These are phyloP conservation scores for Teratosphaeria gauchensis DNA, from an alignment of 2,329 filamentous ascomycete genomes.

Conservation along the genomic window DNA sequence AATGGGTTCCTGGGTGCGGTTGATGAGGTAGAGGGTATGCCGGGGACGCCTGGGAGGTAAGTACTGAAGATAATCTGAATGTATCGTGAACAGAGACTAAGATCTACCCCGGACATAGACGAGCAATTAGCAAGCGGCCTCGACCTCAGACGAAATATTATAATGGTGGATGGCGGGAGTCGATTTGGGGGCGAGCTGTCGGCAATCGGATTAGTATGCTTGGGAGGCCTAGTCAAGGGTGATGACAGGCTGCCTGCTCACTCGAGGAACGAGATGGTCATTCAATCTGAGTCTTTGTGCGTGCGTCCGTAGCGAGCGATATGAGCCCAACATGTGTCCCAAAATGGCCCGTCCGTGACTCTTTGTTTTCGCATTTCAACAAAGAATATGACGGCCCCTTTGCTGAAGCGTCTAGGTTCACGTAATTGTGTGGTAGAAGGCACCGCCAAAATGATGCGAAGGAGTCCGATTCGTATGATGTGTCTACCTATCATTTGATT, in stretches of 20 bases:
- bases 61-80: background rate
- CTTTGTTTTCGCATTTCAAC: background rate
- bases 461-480: background rate
- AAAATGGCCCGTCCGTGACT: no score
- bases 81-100: no score
- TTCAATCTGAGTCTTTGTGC: background rate
- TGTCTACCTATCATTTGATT: background rate
- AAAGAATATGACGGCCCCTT: background rate
- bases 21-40: background rate
- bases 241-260: background rate
- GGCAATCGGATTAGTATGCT: background rate
- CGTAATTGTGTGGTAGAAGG: background rate
- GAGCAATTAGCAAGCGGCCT: background rate
- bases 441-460: background rate
- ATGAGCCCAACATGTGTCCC: background rate
- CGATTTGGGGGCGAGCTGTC: background rate
- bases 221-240: background rate
- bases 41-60: background rate
- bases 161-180: background rate
- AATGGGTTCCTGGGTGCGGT: background rate
- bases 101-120: no score
- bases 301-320: background rate
- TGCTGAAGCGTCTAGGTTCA: background rate
- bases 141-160: background rate
- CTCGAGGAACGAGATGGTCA: background rate